Percentiles rank a stretch among this genome's conserved stretches.
Conservation (phyloP, 1,284 basidiomycete genomes). For the Tilletia walkeri region DNA sequence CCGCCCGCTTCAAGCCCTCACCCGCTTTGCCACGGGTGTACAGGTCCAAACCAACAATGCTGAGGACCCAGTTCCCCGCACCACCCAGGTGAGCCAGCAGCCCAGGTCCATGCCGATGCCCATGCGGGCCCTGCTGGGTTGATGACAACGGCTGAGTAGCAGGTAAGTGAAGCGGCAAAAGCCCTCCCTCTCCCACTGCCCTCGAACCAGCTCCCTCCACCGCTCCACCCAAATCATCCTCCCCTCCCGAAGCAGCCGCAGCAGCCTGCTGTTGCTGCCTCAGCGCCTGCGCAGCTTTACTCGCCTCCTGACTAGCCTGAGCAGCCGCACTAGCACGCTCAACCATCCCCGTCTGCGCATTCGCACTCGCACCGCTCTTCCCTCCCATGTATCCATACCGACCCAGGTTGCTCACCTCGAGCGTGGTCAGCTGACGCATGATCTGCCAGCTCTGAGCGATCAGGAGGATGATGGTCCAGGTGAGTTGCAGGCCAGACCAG, state of each 20-base stretch:
- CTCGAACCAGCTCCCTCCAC: neutral
- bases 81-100: conserved; percentile 10
- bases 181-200: neutral
- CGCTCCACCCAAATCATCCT: conserved; percentile 20
- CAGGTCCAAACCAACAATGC: conserved; percentile 83
- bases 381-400: conserved; percentile 97
- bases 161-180: conserved; percentile 6
- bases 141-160: neutral
- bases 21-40: conserved; percentile 87
- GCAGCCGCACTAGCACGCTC: conserved; percentile 10
- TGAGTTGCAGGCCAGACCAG: conserved; percentile 87
- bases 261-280: conserved; percentile 15
- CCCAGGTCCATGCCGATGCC: conserved; percentile 17
- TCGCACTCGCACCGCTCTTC: conserved; percentile 68
- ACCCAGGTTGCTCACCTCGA: conserved; percentile 91
- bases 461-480: conserved; percentile 87
- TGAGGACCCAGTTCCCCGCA: conserved; percentile 68
- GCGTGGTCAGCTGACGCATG: conserved; percentile 87
- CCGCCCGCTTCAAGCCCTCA: conserved; percentile 68
- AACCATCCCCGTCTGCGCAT: conserved; percentile 36
- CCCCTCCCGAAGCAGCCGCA: conserved; percentile 9
- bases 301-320: conserved; percentile 5
- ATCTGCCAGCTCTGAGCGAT: conserved; percentile 87
- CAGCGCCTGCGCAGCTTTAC: conserved; percentile 7
- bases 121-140: neutral